Evolutionary conservation across 148 eudicot genomes (phyloP).

Genomic region (Fagopyrum tataricum): DNA sequence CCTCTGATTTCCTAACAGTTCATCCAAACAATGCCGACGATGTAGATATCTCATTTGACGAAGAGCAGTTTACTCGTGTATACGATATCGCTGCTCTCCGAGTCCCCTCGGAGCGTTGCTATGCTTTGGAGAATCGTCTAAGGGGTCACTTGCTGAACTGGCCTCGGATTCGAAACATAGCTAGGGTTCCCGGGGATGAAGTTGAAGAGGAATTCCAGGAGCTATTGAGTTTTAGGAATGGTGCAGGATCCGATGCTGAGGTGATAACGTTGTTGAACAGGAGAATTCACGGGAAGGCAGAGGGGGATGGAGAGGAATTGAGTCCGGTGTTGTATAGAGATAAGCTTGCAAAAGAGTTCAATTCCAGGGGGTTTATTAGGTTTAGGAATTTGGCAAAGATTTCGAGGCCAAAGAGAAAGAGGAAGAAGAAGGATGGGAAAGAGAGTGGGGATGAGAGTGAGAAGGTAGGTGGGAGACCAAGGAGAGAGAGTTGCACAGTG

Average conservation of each 20-base stretch:
- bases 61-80: slow-evolving; percentile 44
- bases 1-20: neutral
- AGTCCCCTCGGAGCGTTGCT: slow-evolving; percentile 63
- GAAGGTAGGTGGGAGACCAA: slow-evolving; percentile 23
- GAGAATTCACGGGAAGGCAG: slow-evolving; percentile 56
- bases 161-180: slow-evolving; percentile 78
- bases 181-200: slow-evolving; percentile 83
- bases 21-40: slow-evolving; percentile 2
- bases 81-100: slow-evolving; percentile 66
- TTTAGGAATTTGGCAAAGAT: slow-evolving; percentile 78
- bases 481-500: slow-evolving; percentile 38
- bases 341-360: slow-evolving; percentile 58
- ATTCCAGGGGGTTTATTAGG: slow-evolving; percentile 61
- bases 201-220: slow-evolving; percentile 34
- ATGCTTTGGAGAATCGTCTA: slow-evolving; percentile 53
- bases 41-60: slow-evolving; percentile 30
- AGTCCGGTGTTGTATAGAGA: slow-evolving; percentile 73
- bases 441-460: slow-evolving; percentile 16
- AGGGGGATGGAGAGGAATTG: slow-evolving; percentile 65
- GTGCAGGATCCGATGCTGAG: slow-evolving; percentile 23
- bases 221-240: slow-evolving; percentile 14
- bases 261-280: slow-evolving; percentile 34
- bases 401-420: slow-evolving; percentile 59
- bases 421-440: slow-evolving; percentile 23
- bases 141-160: slow-evolving; percentile 92